phyloP scores from a whole-genome alignment of 2,329 filamentous ascomycete species.

The Hortaea werneckii region DNA sequence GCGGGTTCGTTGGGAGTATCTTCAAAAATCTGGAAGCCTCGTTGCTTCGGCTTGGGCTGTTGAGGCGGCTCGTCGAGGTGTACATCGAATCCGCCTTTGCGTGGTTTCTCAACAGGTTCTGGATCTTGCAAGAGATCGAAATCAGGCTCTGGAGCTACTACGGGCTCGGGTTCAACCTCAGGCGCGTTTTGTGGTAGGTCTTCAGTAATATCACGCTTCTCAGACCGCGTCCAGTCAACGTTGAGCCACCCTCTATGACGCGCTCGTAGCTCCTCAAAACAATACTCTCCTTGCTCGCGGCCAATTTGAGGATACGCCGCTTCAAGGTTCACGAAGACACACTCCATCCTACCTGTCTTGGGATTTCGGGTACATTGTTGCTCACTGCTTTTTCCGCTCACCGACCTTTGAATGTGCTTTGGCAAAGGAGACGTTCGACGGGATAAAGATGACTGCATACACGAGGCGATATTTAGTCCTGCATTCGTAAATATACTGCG shows the following conservation, averaged over 20 bases:
- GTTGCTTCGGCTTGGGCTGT: conserved; percentile 14
- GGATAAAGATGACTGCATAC: conserved; percentile 40
- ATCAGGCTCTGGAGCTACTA: not conserved
- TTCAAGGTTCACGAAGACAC: conserved; percentile 78
- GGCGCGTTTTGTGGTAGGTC: conserved; percentile 10
- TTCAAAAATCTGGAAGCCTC: conserved; percentile 26
- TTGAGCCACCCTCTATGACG: conserved; percentile 57
- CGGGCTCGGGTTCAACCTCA: not conserved
- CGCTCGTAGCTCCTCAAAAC: conserved; percentile 87
- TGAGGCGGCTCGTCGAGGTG: conserved; percentile 1
- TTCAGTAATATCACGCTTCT: conserved; percentile 3
- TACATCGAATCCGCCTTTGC: not conserved
- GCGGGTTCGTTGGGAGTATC: conserved; percentile 13
- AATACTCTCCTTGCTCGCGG: conserved; percentile 60
- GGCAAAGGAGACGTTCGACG: conserved; percentile 4
- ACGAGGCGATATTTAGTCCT: conserved; percentile 77
- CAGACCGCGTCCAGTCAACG: conserved; percentile 40
- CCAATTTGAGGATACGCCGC: conserved; percentile 72
- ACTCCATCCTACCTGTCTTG: conserved; percentile 70
- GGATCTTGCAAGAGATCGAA: not conserved
- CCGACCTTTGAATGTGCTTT: conserved; percentile 6
- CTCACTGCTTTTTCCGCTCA: conserved; percentile 33
- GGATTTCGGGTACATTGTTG: conserved; percentile 76
- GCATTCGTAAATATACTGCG: conserved; percentile 66
- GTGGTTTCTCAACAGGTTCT: not conserved